phyloP scores from a whole-genome alignment of 1,284 basidiomycete genomes.

The Psilocybe mexicana region DNA sequence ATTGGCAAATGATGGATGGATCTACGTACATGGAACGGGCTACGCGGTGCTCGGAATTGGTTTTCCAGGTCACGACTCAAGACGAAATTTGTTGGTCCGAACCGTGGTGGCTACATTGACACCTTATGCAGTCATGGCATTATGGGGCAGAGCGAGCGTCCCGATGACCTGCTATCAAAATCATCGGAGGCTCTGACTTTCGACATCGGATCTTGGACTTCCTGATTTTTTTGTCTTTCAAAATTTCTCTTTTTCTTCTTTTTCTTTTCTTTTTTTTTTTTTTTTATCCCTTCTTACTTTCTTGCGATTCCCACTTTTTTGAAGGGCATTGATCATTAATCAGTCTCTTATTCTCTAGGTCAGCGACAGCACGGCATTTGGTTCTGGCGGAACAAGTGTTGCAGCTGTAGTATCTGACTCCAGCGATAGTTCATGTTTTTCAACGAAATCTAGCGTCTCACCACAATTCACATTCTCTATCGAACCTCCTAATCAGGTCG shows the following conservation, averaged over 20 bases:
- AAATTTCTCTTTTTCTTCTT: slow-evolving; percentile 3
- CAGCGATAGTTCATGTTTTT: slow-evolving; percentile 60
- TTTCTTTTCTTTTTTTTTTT: background rate
- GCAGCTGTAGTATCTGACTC: slow-evolving; percentile 56
- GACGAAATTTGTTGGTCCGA: too few species aligned
- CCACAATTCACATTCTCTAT: slow-evolving; percentile 63
- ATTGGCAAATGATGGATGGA: too few species aligned
- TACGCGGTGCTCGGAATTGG: too few species aligned
- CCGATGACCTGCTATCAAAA: too few species aligned
- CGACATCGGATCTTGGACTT: too few species aligned
- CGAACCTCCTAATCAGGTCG: slow-evolving; percentile 57
- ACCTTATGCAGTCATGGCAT: too few species aligned
- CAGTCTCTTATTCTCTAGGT: slow-evolving; percentile 43
- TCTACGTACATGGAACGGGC: too few species aligned
- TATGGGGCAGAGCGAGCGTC: too few species aligned
- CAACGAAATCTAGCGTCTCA: slow-evolving; percentile 45
- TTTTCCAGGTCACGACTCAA: too few species aligned
- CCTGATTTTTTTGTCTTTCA: background rate
- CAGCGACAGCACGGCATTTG: slow-evolving; percentile 69
- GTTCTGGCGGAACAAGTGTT: slow-evolving; percentile 72
- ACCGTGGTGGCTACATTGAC: too few species aligned
- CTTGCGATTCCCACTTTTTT: slow-evolving; percentile 1
- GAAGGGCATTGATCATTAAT: slow-evolving; percentile 1
- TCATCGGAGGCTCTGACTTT: too few species aligned
- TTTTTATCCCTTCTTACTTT: slow-evolving; percentile 2